Conservation (phyloP, 257 asterid genomes). For the Gentiana macrophylla region DNA sequence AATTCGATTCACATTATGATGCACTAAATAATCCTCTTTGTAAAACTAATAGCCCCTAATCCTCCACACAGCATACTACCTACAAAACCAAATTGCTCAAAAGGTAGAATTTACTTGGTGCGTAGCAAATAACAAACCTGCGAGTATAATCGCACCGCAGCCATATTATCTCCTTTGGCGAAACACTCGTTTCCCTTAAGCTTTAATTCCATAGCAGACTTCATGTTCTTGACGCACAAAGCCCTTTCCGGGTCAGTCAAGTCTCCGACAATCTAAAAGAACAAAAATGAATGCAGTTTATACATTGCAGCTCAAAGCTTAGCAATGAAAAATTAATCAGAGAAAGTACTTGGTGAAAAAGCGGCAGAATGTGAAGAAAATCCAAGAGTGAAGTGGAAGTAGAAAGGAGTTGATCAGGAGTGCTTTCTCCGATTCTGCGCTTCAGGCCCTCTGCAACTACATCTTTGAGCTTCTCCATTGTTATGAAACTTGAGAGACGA, state of each 20-base stretch:
- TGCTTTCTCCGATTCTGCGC: conserved; percentile 37
- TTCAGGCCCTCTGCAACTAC: conserved; percentile 47
- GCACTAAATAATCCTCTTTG: no score
- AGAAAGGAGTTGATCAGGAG: conserved; percentile 31
- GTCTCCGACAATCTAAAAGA: conserved; percentile 51
- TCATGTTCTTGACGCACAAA: conserved; percentile 62
- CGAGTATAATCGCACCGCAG: conserved; percentile 61
- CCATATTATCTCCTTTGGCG: conserved; percentile 54
- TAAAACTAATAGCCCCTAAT: not conserved
- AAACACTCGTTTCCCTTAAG: conserved; percentile 67
- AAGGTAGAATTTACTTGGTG: not conserved
- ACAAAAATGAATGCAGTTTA: not conserved
- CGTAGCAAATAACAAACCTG: conserved; percentile 27
- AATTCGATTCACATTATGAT: no score
- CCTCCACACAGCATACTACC: not conserved
- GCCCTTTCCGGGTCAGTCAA: conserved; percentile 56
- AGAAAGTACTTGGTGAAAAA: conserved; percentile 55
- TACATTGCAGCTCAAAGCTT: no score
- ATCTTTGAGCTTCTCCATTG: conserved; percentile 83
- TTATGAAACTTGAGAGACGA: not conserved
- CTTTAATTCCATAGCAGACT: conserved; percentile 64
- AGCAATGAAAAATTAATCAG: not conserved
- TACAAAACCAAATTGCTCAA: not conserved
- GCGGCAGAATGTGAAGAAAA: conserved; percentile 47
- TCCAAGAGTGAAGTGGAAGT: conserved; percentile 63